Base-by-base conservation (phyloP, 495 filamentous ascomycete species). In the Polyplosphaeria fusca region DNA sequence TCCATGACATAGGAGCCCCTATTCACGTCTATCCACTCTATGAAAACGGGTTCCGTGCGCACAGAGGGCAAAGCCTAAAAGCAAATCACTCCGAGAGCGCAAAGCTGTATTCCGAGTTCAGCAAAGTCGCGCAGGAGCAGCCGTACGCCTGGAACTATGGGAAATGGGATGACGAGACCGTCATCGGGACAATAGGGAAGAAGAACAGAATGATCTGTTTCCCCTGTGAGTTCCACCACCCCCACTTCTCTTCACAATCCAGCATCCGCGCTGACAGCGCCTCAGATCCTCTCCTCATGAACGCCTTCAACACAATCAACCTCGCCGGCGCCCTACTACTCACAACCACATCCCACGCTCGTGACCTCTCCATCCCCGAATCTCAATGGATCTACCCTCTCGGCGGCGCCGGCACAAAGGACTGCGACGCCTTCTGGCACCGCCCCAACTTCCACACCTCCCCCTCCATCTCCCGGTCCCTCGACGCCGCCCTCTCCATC, bases 231-330 rank as follows among this genome's bases (percentile, higher is more conserved):
- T 16, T 2, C n/a, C n/a, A n/a, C n/a, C n/a, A n/a, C n/a, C n/a
- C 13, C 14, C 14, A n/a, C 13, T 14, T 26, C n/a, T 48, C 44
- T 25, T 25, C 18, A 2, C 16, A 18, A 30, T 18, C 44, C 18
- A 7, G 4, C 20, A 22, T 27, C 18, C 12, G 2, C 22, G 35
- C 38, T 52, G 27, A 50, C 23, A 51, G 3, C 22, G 19, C 28
- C 1, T n/a, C 47, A 83, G 80, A 83, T 71, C 78, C 80, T 4
- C 70, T 83, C 13, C 62, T 82, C 30, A 82, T 82, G 80, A 83
- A 83, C 64, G 79, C 80, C 24, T 82, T 82, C 70, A 82, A 83
- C 60, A 78, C 71, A 14, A 73, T 83, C 53, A 83, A 83, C 45
- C 67, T 82, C 12, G 71, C 77, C 12, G 76, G 69, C 7, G 77